These are phyloP conservation scores for Skeletonema costatum DNA, from an alignment of 108 stramenopile genomes.

Conservation along the genomic window DNA sequence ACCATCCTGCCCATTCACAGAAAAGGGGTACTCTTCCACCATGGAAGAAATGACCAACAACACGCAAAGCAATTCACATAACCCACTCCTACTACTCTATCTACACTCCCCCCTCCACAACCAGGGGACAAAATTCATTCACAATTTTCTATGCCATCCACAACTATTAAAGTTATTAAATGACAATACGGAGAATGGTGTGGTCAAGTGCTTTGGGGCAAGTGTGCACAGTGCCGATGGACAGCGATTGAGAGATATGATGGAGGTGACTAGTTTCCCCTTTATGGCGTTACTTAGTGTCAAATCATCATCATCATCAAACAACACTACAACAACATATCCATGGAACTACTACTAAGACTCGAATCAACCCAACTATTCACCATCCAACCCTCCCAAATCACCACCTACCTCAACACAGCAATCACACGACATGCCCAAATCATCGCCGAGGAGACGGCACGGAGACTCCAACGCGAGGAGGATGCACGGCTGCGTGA, in stretches of 20 bases:
- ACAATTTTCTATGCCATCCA: conserved; percentile 54
- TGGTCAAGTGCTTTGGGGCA: conserved; percentile 53
- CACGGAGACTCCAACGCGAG: conserved; percentile 64
- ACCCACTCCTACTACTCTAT: conserved; percentile 64
- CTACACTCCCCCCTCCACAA: conserved; percentile 78
- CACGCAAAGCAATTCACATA: background rate
- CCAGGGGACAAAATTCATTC: conserved; percentile 39
- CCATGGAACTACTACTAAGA: conserved; percentile 63
- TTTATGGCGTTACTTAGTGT: conserved; percentile 61
- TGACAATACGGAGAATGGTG: conserved; percentile 11
- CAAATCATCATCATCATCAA: conserved; percentile 43
- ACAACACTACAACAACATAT: background rate
- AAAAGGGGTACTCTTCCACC: conserved; percentile 36
- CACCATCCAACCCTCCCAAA: conserved; percentile 38
- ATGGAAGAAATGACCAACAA: conserved; percentile 12
- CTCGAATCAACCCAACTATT: conserved; percentile 62
- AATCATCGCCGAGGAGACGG: conserved; percentile 48
- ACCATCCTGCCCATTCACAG: conserved; percentile 53
- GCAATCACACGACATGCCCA: conserved; percentile 58
- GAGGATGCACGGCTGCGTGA: conserved; percentile 71
- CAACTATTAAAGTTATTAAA: conserved; percentile 51
- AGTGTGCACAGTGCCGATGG: conserved; percentile 80
- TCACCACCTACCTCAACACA: conserved; percentile 49
- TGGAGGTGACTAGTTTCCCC: conserved; percentile 69
- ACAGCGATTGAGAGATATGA: conserved; percentile 53